Conservation (phyloP, 2,329 filamentous ascomycete species). For the Boeremia exigua region DNA sequence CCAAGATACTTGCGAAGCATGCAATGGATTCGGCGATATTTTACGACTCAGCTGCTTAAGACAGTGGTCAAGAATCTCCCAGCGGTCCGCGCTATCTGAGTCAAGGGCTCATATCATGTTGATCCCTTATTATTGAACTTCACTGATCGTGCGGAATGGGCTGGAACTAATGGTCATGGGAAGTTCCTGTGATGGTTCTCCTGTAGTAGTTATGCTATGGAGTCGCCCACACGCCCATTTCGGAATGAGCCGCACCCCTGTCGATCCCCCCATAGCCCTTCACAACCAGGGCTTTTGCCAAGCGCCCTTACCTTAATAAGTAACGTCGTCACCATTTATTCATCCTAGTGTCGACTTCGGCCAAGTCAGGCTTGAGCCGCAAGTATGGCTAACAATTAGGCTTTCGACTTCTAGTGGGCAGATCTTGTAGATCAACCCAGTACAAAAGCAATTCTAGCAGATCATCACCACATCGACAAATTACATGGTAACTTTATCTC, state of each 20-base stretch:
- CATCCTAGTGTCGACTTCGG: neutral
- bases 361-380: neutral
- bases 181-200: neutral
- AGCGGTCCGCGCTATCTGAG: neutral
- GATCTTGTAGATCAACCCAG: slow-evolving; percentile 6
- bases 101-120: neutral
- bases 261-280: slow-evolving; percentile 10
- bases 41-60: neutral
- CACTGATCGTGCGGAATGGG: neutral
- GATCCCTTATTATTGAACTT: neutral
- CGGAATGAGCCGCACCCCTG: slow-evolving; percentile 12
- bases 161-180: neutral
- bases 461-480: neutral
- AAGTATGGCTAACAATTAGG: neutral
- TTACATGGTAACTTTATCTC: neutral
- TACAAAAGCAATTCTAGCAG: neutral
- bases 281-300: neutral
- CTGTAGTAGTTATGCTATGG: neutral
- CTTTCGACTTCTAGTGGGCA: neutral
- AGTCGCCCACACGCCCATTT: neutral
- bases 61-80: no score
- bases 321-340: neutral
- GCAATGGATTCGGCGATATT: neutral
- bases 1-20: neutral
- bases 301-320: neutral